Conservation (phyloP, 345 rosid genomes). For the Moricandia moricandioides region DNA sequence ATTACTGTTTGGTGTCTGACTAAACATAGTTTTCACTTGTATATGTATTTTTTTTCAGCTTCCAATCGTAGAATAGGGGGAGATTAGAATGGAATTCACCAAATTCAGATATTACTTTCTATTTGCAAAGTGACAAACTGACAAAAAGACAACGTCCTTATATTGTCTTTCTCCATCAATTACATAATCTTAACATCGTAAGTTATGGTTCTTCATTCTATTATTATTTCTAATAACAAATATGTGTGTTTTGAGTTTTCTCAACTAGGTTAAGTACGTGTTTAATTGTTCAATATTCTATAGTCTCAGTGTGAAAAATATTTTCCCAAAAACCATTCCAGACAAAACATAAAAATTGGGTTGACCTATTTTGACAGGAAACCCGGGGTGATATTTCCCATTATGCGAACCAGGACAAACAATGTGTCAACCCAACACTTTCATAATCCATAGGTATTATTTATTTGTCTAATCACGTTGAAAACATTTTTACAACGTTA, state of each 20-base stretch:
- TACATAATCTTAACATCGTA: background rate
- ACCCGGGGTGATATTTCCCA: conserved; percentile 18
- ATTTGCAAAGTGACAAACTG: background rate
- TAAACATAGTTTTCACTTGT: conserved; percentile 1
- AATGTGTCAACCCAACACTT: background rate
- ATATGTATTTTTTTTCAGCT: background rate
- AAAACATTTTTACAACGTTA: background rate
- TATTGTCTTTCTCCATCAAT: background rate
- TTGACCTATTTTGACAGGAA: conserved; percentile 14
- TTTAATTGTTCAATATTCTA: background rate
- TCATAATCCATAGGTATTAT: background rate
- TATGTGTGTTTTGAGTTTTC: background rate
- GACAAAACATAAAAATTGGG: conserved; percentile 1
- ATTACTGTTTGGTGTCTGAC: conserved; percentile 12
- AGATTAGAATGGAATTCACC: background rate
- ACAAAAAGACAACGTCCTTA: background rate
- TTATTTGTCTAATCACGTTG: conserved; percentile 18
- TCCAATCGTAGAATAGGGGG: background rate
- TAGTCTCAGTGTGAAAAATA: conserved; percentile 2
- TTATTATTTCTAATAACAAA: background rate
- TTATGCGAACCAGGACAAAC: conserved; percentile 28
- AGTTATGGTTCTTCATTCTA: background rate
- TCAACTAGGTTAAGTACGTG: background rate
- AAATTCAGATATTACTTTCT: background rate
- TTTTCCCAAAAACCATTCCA: background rate